These are phyloP conservation scores for Moelleriella libera DNA, from an alignment of 2,329 filamentous ascomycete genomes.

Conservation along the genomic window DNA sequence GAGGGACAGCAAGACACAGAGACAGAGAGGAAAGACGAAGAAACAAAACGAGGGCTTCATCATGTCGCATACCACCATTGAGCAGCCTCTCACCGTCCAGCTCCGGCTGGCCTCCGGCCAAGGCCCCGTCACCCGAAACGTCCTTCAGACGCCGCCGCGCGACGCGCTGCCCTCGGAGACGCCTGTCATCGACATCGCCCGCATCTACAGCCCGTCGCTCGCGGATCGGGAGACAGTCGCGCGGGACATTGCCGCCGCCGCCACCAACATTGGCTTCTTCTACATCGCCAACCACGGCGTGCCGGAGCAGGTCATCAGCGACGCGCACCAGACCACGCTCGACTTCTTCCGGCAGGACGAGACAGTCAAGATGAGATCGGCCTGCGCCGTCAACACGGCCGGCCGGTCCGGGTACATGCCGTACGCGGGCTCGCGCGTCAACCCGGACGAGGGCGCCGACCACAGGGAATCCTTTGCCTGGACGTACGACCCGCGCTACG, in stretches of 20 bases:
- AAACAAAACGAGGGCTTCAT: background rate
- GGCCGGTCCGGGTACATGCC: conserved; percentile 33
- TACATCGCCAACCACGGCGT: conserved; percentile 38
- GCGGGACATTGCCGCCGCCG: conserved; percentile 24
- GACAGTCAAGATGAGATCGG: conserved; percentile 24
- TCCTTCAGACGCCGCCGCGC: background rate
- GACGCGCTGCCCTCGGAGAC: background rate
- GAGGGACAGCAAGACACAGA: background rate
- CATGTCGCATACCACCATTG: background rate
- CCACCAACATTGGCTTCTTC: conserved; percentile 38
- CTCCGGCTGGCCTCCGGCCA: background rate
- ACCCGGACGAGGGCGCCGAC: conserved; percentile 32
- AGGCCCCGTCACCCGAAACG: background rate
- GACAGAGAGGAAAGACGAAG: background rate
- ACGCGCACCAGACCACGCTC: conserved; percentile 18
- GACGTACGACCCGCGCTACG: conserved; percentile 36
- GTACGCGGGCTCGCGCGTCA: conserved; percentile 27
- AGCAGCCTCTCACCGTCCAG: background rate
- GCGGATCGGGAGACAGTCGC: background rate
- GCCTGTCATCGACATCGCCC: background rate
- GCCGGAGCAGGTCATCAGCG: conserved; percentile 12
- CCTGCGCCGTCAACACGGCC: background rate
- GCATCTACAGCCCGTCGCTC: background rate
- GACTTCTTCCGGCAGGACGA: conserved; percentile 33
- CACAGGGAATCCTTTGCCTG: conserved; percentile 35